Evolutionary conservation across 495 filamentous ascomycete genomes (phyloP).

Genomic region (Xylaria nigripes): DNA sequence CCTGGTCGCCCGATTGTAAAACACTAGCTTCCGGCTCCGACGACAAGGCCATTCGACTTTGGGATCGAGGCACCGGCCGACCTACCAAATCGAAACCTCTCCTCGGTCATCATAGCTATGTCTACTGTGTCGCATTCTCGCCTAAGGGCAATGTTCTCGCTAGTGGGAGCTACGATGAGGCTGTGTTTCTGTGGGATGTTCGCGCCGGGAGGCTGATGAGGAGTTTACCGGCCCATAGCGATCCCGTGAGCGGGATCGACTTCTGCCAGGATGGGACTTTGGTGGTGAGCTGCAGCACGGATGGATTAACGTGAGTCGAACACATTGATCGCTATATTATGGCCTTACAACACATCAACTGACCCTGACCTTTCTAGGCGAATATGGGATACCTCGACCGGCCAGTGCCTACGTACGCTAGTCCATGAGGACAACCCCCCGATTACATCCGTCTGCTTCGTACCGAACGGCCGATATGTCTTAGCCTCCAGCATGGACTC

Average conservation of each 20-base stretch:
- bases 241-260: slow-evolving; percentile 88
- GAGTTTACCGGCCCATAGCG: slow-evolving; percentile 85
- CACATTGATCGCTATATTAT: background rate
- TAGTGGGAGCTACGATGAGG: slow-evolving; percentile 93
- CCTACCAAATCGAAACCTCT: slow-evolving; percentile 56
- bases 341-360: background rate
- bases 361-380: slow-evolving; percentile 37
- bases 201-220: slow-evolving; percentile 76
- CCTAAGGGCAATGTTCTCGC: slow-evolving; percentile 95
- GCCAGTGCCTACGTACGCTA: slow-evolving; percentile 88
- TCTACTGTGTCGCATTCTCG: slow-evolving; percentile 86
- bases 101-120: slow-evolving; percentile 88
- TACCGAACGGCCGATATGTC: slow-evolving; percentile 86
- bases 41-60: slow-evolving; percentile 90
- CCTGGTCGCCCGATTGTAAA: slow-evolving; percentile 82
- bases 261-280: slow-evolving; percentile 89
- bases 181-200: slow-evolving; percentile 94
- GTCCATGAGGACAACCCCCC: slow-evolving; percentile 95
- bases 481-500: slow-evolving; percentile 87
- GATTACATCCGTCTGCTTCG: slow-evolving; percentile 83
- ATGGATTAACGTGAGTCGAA: slow-evolving; percentile 66
- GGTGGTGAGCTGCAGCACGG: slow-evolving; percentile 78
- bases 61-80: slow-evolving; percentile 71
- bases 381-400: slow-evolving; percentile 92
- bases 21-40: slow-evolving; percentile 86